Percentiles rank a stretch among this genome's conserved stretches.
Evolutionary conservation across 768 basidiomycete genomes (phyloP).

Genomic region (Russula ochroleuca): DNA sequence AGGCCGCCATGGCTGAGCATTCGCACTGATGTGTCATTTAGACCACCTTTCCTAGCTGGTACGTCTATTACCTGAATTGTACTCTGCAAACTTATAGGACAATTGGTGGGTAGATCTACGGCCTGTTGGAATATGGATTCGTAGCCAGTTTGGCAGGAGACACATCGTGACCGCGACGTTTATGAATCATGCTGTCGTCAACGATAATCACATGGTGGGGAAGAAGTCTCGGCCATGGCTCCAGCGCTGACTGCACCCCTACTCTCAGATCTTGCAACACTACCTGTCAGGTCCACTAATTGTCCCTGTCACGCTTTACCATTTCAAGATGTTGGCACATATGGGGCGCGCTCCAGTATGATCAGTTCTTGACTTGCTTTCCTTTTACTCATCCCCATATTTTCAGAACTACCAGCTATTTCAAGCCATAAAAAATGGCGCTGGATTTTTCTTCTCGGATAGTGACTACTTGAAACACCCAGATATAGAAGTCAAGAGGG

Average conservation of each 20-base stretch:
- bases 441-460: constrained; percentile 66
- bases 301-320: constrained; percentile 71
- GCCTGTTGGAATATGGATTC: constrained; percentile 59
- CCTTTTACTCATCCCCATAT: constrained; percentile 4
- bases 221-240: neutral
- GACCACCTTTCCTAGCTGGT: constrained; percentile 58
- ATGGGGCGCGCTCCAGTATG: constrained; percentile 59
- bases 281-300: constrained; percentile 34
- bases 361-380: constrained; percentile 9
- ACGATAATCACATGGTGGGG: constrained; percentile 48
- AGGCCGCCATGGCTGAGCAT: constrained; percentile 32
- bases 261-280: constrained; percentile 31
- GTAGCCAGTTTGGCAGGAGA: constrained; percentile 49
- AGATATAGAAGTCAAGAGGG: constrained; percentile 25
- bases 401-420: constrained; percentile 51
- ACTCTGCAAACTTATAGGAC: constrained; percentile 11
- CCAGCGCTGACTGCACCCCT: constrained; percentile 46
- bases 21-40: constrained; percentile 35
- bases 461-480: constrained; percentile 52
- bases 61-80: constrained; percentile 26
- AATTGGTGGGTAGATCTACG: constrained; percentile 44
- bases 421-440: constrained; percentile 58
- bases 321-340: constrained; percentile 69
- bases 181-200: constrained; percentile 70
- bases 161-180: constrained; percentile 61